These are phyloP conservation scores for Penicillium digitatum DNA, from an alignment of 2,329 filamentous ascomycete genomes.

Conservation along the genomic window DNA sequence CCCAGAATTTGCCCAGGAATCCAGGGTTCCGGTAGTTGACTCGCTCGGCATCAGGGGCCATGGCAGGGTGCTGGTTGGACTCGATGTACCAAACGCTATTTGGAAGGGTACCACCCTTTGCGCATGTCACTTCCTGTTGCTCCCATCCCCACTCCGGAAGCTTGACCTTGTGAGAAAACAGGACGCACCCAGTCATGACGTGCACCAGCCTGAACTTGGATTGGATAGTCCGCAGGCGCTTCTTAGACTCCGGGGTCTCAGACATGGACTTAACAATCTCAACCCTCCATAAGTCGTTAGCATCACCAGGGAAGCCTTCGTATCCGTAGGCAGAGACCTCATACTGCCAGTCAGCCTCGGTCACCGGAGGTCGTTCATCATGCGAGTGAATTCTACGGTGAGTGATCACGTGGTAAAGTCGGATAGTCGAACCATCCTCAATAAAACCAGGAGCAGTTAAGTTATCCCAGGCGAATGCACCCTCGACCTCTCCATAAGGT, in stretches of 20 bases:
- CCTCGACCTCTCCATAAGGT: slow-evolving; percentile 71
- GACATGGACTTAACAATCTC: slow-evolving; percentile 93
- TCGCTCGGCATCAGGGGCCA: slow-evolving; percentile 74
- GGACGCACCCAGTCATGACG: slow-evolving; percentile 89
- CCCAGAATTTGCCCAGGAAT: slow-evolving; percentile 97
- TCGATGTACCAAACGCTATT: slow-evolving; percentile 98
- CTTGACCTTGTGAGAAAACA: slow-evolving; percentile 99
- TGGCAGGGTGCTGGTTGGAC: slow-evolving; percentile 75
- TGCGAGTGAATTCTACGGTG: slow-evolving; percentile 92
- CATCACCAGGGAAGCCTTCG: slow-evolving; percentile 92
- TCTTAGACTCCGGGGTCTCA: slow-evolving; percentile 70
- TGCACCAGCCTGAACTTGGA: slow-evolving; percentile 95
- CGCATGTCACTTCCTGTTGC: slow-evolving; percentile 98
- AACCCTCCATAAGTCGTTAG: slow-evolving; percentile 90
- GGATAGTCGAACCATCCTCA: slow-evolving; percentile 73
- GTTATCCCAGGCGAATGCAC: slow-evolving; percentile 78
- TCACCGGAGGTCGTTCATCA: slow-evolving; percentile 78
- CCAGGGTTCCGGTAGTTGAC: slow-evolving; percentile 94
- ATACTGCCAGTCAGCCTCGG: slow-evolving; percentile 89
- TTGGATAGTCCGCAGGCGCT: slow-evolving; percentile 85
- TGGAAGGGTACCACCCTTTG: slow-evolving; percentile 80
- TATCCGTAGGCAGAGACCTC: slow-evolving; percentile 97
- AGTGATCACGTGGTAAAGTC: slow-evolving; percentile 78
- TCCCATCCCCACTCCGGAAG: slow-evolving; percentile 96
- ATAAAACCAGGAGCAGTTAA: slow-evolving; percentile 62